Percentiles rank a stretch among this genome's conserved stretches.
These are phyloP conservation scores for Podospora comata DNA, from an alignment of 495 filamentous ascomycete genomes.

Conservation along the genomic window DNA sequence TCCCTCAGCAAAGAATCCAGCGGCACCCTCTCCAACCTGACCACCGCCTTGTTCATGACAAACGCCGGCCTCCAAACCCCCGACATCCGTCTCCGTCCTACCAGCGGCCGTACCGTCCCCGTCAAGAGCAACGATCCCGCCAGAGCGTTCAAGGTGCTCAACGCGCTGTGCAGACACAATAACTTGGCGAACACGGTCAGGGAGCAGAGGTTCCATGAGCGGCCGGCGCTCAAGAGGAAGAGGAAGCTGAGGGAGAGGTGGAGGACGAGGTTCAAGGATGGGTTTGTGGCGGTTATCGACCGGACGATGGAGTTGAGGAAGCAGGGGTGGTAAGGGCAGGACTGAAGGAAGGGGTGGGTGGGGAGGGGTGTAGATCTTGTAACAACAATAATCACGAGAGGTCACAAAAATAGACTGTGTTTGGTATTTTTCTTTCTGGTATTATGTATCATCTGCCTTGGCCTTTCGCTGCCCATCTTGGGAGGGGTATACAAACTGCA, in stretches of 20 bases:
- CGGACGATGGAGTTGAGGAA: constrained; percentile 63
- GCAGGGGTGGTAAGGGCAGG: constrained; percentile 63
- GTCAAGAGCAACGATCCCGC: constrained; percentile 54
- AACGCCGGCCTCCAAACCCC: constrained; percentile 13
- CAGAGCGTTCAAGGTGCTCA: constrained; percentile 51
- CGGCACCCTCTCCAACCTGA: constrained; percentile 7
- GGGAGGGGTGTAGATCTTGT: background rate
- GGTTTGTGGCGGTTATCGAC: constrained; percentile 56
- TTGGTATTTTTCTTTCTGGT: constrained; percentile 1
- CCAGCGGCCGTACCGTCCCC: constrained; percentile 57
- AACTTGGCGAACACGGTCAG: constrained; percentile 47
- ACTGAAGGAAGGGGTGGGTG: background rate
- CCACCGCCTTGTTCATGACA: constrained; percentile 17
- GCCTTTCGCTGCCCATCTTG: too few species aligned
- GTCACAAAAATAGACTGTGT: background rate
- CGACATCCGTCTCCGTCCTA: constrained; percentile 46
- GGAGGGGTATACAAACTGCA: too few species aligned
- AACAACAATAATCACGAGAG: background rate
- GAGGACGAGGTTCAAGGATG: constrained; percentile 60
- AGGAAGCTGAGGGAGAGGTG: constrained; percentile 64
- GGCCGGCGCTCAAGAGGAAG: constrained; percentile 71
- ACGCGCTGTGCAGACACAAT: constrained; percentile 46
- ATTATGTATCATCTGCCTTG: constrained; percentile 4
- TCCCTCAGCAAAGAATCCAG: background rate
- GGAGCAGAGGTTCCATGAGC: constrained; percentile 65